phyloP scores from a whole-genome alignment of 2,329 filamentous ascomycete genomes.

The Aspergillus ochraceoroseus region DNA sequence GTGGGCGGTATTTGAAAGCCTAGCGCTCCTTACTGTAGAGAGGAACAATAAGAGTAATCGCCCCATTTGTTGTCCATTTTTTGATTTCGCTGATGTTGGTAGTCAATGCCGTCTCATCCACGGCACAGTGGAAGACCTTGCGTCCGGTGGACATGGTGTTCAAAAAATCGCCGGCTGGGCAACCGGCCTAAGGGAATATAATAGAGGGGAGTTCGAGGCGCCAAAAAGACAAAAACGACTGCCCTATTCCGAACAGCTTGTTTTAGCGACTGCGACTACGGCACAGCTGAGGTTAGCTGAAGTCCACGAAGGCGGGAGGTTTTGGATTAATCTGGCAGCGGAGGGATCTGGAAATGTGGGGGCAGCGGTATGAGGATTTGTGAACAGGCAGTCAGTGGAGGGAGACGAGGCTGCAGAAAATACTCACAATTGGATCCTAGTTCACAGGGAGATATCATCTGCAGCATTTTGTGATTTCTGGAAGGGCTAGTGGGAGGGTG shows the following conservation, averaged over 20 bases:
- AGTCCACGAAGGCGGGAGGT: conserved; percentile 26
- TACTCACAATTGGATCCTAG: conserved; percentile 23
- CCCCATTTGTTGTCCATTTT: conserved; percentile 48
- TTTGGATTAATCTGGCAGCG: conserved; percentile 23
- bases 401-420: background rate
- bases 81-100: conserved; percentile 52
- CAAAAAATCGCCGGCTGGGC: conserved; percentile 22
- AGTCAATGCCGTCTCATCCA: conserved; percentile 50
- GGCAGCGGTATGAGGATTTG: conserved; percentile 19
- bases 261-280: conserved; percentile 32
- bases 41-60: conserved; percentile 49
- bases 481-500: conserved; percentile 8
- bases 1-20: background rate
- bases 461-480: conserved; percentile 23
- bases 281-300: conserved; percentile 23
- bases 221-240: too few species aligned
- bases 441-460: conserved; percentile 21
- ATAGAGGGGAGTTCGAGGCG: conserved; percentile 8
- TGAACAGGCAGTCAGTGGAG: conserved; percentile 7
- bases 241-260: conserved; percentile 31
- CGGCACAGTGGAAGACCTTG: conserved; percentile 50
- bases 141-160: conserved; percentile 40
- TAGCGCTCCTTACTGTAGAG: conserved; percentile 45
- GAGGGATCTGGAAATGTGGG: conserved; percentile 32
- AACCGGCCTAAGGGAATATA: conserved; percentile 9